Percentiles rank a stretch among this genome's conserved stretches.
phyloP scores from a whole-genome alignment of 2,329 filamentous ascomycete species.

The Curvularia sp. region DNA sequence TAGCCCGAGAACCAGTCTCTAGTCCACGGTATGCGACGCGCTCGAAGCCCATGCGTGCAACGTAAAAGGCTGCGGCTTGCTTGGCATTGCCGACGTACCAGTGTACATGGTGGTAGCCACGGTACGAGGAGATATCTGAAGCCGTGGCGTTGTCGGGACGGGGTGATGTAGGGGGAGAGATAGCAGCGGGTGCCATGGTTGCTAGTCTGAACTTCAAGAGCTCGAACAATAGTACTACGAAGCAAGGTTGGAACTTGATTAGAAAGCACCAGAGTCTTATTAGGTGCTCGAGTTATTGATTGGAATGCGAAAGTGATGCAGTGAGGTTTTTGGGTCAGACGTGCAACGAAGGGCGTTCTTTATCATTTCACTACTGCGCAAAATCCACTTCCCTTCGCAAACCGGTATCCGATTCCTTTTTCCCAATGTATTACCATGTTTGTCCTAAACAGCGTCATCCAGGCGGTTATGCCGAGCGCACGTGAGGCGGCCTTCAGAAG shows the following conservation, averaged over 20 bases:
- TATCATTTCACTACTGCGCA: slow-evolving; percentile 24
- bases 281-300: not conserved
- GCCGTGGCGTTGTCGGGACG: slow-evolving; percentile 26
- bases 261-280: not conserved
- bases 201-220: not conserved
- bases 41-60: slow-evolving; percentile 84
- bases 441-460: slow-evolving; percentile 30
- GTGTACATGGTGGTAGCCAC: slow-evolving; percentile 89
- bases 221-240: not conserved
- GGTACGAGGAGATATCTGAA: slow-evolving; percentile 63
- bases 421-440: slow-evolving; percentile 23
- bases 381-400: slow-evolving; percentile 32
- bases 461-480: slow-evolving; percentile 39
- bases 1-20: slow-evolving; percentile 81
- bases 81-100: slow-evolving; percentile 99
- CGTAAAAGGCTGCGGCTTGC: slow-evolving; percentile 90
- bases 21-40: slow-evolving; percentile 84
- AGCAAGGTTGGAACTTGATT: not conserved
- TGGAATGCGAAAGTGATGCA: not conserved
- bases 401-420: slow-evolving; percentile 32
- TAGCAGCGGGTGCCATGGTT: slow-evolving; percentile 45
- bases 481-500: slow-evolving; percentile 30
- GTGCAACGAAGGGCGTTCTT: slow-evolving; percentile 17
- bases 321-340: not conserved
- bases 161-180: slow-evolving; percentile 55